These are phyloP conservation scores for Elongisporangium prolatum DNA, from an alignment of 352 stramenopile genomes.

Conservation along the genomic window DNA sequence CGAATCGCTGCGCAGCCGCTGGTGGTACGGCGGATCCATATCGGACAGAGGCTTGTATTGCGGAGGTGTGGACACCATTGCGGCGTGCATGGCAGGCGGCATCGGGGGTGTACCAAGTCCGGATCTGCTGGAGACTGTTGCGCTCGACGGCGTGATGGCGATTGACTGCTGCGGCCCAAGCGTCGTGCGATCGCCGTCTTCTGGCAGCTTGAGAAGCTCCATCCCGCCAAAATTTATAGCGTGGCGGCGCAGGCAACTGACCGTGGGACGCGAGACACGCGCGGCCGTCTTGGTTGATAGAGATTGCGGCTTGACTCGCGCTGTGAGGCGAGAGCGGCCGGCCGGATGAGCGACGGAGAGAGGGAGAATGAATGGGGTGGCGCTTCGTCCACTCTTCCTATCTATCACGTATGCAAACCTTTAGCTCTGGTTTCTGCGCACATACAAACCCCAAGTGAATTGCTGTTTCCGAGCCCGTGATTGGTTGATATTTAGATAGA, in stretches of 20 bases:
- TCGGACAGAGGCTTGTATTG: not conserved
- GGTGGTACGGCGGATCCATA: slow-evolving; percentile 10
- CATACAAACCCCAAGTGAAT: not conserved
- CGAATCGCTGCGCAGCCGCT: slow-evolving; percentile 33
- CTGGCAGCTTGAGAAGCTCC: not conserved
- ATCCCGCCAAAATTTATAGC: not conserved
- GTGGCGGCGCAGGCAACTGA: not conserved
- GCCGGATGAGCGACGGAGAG: not conserved
- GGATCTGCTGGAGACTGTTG: not conserved
- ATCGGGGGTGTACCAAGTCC: not conserved
- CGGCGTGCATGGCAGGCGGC: not conserved
- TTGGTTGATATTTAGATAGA: not conserved
- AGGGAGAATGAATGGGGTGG: not conserved
- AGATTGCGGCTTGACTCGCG: not conserved
- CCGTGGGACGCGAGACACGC: not conserved
- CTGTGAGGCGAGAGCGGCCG: not conserved
- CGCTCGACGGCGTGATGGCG: not conserved
- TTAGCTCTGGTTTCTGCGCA: not conserved
- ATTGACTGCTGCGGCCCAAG: not conserved
- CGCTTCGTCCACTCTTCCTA: not conserved
- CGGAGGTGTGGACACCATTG: not conserved
- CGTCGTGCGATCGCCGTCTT: not conserved
- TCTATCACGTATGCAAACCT: not conserved
- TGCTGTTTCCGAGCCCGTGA: not conserved
- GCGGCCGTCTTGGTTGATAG: not conserved